Percentiles rank a stretch among this genome's conserved stretches.
Evolutionary conservation across 1,284 basidiomycete genomes (phyloP).

Genomic region (Cutaneotrichosporon sp.): DNA sequence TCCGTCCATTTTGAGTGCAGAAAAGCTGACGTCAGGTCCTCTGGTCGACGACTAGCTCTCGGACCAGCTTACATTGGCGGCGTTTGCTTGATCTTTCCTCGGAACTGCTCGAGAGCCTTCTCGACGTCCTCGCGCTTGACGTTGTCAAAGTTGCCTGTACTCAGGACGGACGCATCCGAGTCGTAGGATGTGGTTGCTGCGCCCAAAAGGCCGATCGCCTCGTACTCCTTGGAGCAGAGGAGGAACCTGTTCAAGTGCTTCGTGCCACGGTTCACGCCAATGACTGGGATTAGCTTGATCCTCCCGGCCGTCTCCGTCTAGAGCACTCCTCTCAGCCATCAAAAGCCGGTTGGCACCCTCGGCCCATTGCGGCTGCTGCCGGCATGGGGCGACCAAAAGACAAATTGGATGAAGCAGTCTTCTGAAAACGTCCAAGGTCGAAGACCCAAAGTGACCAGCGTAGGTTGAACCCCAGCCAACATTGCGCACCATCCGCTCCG

Average conservation of each 20-base stretch:
- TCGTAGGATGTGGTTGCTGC: constrained; percentile 95
- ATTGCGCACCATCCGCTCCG: background rate
- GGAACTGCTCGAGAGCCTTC: constrained; percentile 65
- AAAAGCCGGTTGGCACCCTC: no score
- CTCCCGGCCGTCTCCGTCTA: no score
- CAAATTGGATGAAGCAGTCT: no score
- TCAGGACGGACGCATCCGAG: constrained; percentile 71
- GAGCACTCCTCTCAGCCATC: no score
- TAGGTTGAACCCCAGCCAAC: no score
- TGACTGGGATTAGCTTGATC: constrained; percentile 54
- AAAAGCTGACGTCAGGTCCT: constrained; percentile 61
- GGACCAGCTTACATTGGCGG: constrained; percentile 72
- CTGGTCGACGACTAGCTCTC: no score
- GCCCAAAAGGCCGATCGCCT: constrained; percentile 82
- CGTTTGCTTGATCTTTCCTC: constrained; percentile 80
- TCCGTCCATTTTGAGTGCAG: constrained; percentile 97
- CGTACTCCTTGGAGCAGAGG: constrained; percentile 93
- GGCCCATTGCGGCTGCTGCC: no score
- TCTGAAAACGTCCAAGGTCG: no score
- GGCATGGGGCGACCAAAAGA: no score
- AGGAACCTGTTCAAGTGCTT: constrained; percentile 82
- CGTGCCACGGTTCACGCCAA: constrained; percentile 86
- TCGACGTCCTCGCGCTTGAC: constrained; percentile 75
- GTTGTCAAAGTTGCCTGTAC: constrained; percentile 72
- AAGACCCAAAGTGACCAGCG: no score